Conservation (phyloP, 805 yeast genomes). For the Kodamaea sagamina region DNA sequence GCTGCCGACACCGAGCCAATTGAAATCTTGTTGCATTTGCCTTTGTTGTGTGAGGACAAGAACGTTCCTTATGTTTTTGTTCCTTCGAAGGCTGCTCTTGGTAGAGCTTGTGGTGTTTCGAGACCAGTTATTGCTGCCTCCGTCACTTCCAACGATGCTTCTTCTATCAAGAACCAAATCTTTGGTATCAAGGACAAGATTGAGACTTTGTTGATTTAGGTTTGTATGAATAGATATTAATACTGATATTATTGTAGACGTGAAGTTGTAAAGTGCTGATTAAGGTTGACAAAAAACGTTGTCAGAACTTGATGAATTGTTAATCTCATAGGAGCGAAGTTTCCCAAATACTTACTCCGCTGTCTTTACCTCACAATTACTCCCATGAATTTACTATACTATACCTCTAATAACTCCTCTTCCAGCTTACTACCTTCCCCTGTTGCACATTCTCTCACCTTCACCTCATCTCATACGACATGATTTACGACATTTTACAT, state of each 20-base stretch:
- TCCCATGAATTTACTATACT: too few relatives aligned
- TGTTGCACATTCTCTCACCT: too few relatives aligned
- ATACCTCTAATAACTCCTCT: too few relatives aligned
- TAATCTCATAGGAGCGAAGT: too few relatives aligned
- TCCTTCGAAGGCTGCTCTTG: slow-evolving; percentile 97
- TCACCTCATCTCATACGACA: slow-evolving; percentile 9
- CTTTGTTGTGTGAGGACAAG: slow-evolving; percentile 97
- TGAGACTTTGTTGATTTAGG: slow-evolving; percentile 90
- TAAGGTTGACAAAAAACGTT: too few relatives aligned
- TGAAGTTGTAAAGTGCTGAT: too few relatives aligned
- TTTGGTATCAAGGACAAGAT: slow-evolving; percentile 98
- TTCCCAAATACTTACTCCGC: too few relatives aligned
- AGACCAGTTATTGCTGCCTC: slow-evolving; percentile 99
- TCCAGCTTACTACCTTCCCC: too few relatives aligned
- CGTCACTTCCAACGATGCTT: slow-evolving; percentile 97
- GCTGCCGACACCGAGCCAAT: slow-evolving; percentile 99
- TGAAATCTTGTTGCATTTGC: slow-evolving; percentile 96
- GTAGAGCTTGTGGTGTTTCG: slow-evolving; percentile 99
- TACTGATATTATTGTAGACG: too few relatives aligned
- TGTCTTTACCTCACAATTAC: too few relatives aligned
- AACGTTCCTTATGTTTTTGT: slow-evolving; percentile 99
- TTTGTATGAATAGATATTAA: background rate
- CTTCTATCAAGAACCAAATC: slow-evolving; percentile 95
- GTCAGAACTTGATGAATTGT: too few relatives aligned
- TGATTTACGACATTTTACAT: slow-evolving; percentile 1